These are phyloP conservation scores for Kodamaea neixiangensis DNA, from an alignment of 805 yeast genomes.

Conservation along the genomic window DNA sequence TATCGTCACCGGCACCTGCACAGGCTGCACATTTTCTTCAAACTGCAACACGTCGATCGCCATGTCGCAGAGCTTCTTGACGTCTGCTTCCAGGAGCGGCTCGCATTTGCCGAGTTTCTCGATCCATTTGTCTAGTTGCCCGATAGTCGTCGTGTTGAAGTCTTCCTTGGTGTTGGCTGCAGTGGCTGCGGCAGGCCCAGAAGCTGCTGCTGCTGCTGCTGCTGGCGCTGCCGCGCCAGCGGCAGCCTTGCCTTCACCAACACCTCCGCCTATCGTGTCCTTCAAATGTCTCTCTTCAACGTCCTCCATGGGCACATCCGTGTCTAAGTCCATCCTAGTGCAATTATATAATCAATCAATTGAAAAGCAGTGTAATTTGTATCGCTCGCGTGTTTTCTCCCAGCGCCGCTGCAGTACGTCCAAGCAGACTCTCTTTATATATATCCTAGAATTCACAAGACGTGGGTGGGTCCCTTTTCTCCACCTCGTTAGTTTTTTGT, in stretches of 20 bases:
- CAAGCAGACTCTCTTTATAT: not conserved
- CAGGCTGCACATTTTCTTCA: conserved; percentile 95
- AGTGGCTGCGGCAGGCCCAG: conserved; percentile 14
- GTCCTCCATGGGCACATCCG: conserved; percentile 85
- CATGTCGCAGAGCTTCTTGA: conserved; percentile 79
- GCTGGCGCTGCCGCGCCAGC: not conserved
- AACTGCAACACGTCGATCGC: conserved; percentile 88
- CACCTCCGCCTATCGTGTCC: conserved; percentile 25
- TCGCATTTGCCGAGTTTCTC: conserved; percentile 77
- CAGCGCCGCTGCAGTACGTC: not conserved
- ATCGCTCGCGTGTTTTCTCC: not conserved
- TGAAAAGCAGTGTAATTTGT: not conserved
- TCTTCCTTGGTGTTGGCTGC: conserved; percentile 33
- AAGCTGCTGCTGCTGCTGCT: not conserved
- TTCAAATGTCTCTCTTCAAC: conserved; percentile 50
- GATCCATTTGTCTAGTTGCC: conserved; percentile 86
- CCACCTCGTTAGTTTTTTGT: conserved; percentile 9
- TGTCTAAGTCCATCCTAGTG: conserved; percentile 68
- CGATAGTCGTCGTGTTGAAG: conserved; percentile 42
- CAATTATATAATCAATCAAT: not conserved
- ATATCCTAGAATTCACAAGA: not conserved
- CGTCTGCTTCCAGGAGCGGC: conserved; percentile 78
- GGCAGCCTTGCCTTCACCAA: conserved; percentile 2
- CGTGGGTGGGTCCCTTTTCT: conserved; percentile 2
- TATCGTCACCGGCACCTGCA: conserved; percentile 91